Evolutionary conservation across 1,284 basidiomycete genomes (phyloP).

Genomic region (Malassezia yamatoensis): DNA sequence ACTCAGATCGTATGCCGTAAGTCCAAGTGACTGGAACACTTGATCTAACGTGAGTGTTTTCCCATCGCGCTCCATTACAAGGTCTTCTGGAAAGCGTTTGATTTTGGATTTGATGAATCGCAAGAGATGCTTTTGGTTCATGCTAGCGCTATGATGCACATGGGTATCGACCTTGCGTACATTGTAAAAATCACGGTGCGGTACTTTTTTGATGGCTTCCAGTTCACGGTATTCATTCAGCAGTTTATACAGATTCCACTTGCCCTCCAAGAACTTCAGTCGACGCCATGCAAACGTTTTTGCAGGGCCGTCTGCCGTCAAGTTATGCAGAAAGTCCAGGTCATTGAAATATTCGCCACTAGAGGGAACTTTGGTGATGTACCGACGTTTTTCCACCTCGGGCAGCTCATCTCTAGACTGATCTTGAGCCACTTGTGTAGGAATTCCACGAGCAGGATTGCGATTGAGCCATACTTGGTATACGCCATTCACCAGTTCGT

Average conservation of each 20-base stretch:
- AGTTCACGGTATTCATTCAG: slow-evolving; percentile 90
- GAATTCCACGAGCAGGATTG: not conserved
- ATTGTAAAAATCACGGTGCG: slow-evolving; percentile 85
- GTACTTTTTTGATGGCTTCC: slow-evolving; percentile 79
- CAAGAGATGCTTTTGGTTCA: slow-evolving; percentile 99
- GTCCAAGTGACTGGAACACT: slow-evolving; percentile 87
- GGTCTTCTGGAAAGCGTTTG: slow-evolving; percentile 76
- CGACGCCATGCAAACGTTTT: slow-evolving; percentile 91
- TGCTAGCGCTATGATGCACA: slow-evolving; percentile 93
- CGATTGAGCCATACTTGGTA: slow-evolving; percentile 32
- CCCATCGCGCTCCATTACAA: slow-evolving; percentile 89
- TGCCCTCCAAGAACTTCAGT: slow-evolving; percentile 84
- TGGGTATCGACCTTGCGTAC: slow-evolving; percentile 93
- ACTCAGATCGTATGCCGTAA: slow-evolving; percentile 93
- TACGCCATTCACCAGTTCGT: slow-evolving; percentile 40
- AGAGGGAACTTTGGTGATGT: slow-evolving; percentile 68
- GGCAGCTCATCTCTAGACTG: too few species aligned
- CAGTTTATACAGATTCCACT: slow-evolving; percentile 86
- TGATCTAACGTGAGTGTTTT: slow-evolving; percentile 77
- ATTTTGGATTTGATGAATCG: slow-evolving; percentile 98
- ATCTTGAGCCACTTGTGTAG: not conserved
- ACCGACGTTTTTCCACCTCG: slow-evolving; percentile 30
- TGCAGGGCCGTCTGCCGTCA: slow-evolving; percentile 80
- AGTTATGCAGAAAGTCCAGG: slow-evolving; percentile 62
- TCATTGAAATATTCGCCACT: slow-evolving; percentile 92